A percentile compares a stretch with the other conserved stretches of the same genome.
Conservation (phyloP, 2,329 filamentous ascomycete species). For the Neofusicoccum sp. region DNA sequence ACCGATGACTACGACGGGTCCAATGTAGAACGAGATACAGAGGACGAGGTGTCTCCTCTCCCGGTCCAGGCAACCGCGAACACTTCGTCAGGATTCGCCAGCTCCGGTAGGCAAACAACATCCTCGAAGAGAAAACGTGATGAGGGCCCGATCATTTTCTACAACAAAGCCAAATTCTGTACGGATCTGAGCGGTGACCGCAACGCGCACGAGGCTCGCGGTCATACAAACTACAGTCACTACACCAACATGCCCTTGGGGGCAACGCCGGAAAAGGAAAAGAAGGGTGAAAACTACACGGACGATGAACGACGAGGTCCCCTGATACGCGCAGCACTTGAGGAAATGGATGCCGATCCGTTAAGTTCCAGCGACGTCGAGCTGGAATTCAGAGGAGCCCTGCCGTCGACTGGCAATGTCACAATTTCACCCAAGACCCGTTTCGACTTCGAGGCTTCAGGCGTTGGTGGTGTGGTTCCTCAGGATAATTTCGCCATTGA, state of each 20-base stretch:
- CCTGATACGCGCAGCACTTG: neutral
- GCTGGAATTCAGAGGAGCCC: neutral
- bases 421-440: neutral
- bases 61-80: slow-evolving; percentile 30
- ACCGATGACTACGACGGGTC: slow-evolving; percentile 26
- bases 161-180: slow-evolving; percentile 71
- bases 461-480: slow-evolving; percentile 60
- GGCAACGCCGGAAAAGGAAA: neutral
- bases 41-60: slow-evolving; percentile 35
- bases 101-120: slow-evolving; percentile 49
- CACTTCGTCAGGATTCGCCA: slow-evolving; percentile 42
- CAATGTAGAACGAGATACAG: neutral
- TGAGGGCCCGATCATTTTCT: slow-evolving; percentile 79
- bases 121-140: slow-evolving; percentile 53
- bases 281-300: neutral
- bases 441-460: slow-evolving; percentile 48
- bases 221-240: neutral
- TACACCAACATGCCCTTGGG: slow-evolving; percentile 1
- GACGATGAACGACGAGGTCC: slow-evolving; percentile 9
- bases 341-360: neutral
- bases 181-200: slow-evolving; percentile 73
- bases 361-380: neutral
- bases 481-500: slow-evolving; percentile 55
- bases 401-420: neutral
- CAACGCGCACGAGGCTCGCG: slow-evolving; percentile 20